Base-by-base conservation (phyloP, 805 yeast genomes). In the Candida verbasci region DNA sequence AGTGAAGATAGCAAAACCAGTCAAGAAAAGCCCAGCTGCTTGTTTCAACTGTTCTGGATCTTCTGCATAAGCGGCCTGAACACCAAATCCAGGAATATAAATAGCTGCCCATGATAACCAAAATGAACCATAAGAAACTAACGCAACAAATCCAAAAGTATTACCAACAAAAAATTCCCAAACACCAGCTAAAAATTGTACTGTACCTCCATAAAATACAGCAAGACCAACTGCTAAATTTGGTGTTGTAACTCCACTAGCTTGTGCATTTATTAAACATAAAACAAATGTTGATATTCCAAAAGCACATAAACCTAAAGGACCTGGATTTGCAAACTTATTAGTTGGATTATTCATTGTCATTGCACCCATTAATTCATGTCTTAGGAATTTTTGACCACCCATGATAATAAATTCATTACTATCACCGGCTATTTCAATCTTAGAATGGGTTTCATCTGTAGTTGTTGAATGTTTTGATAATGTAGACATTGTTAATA, bases 71-170 rank as follows among this genome's bases (percentile, higher is more conserved):
- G 67, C 62, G 3, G 44, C 51, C 9, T 35, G 50, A 37, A 63
- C 61, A 25, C 65, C 67, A 46, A 63, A 63, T 9, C 53, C 50
- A 9, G 49, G 42, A 24, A 60, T 34, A 22, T 50, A 39, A 34
- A 63, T 58, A 6, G 68, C 60, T 17, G 59, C 56, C 37, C 43
- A 63, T 22, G 59, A 38, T 20, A 60, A 47, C 70, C 70, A 63
- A 43, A 63, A 63, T 3, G 60, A 59, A 8, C 70, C 70, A 46
- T 68, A 80, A 3, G 82, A 74, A 29, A 74, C 53, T 33, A 81
- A 65, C 2, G 85, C 84, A n/a, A 80, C 71, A 42, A 76, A 83
- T 63, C 81, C 86, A 62, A 81, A 81, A 18, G 82, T 74, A 58
- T 81, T 80, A 34, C 78, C 83, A 28, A 74, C 53, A 9, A 75